Conservation (phyloP, 768 basidiomycete genomes). For the Amanita fuliginea region DNA sequence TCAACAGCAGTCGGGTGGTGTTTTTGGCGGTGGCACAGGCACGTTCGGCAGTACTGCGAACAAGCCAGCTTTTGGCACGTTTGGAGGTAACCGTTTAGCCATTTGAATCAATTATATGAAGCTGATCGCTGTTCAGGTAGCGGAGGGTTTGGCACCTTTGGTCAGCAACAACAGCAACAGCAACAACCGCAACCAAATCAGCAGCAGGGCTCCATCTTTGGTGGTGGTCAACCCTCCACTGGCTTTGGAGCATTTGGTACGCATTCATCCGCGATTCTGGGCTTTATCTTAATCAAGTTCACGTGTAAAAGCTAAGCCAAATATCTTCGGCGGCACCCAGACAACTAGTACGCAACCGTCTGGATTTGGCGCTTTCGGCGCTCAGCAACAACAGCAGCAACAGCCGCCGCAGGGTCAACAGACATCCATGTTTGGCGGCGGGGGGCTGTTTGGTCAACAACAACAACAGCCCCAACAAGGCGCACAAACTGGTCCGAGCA, state of each 20-base stretch:
- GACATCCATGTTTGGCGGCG: slow-evolving; percentile 17
- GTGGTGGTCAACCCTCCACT: slow-evolving; percentile 20
- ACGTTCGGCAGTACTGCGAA: slow-evolving; percentile 20
- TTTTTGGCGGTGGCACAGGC: slow-evolving; percentile 21
- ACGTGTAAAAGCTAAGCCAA: slow-evolving; percentile 24
- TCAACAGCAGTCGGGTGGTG: slow-evolving; percentile 21
- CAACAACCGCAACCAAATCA: neutral
- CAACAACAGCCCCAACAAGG: slow-evolving; percentile 19
- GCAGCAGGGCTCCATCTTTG: slow-evolving; percentile 23
- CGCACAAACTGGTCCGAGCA: slow-evolving; percentile 18
- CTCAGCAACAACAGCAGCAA: slow-evolving; percentile 22
- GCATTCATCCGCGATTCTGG: neutral
- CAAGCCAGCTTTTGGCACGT: slow-evolving; percentile 31
- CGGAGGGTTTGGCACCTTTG: slow-evolving; percentile 17
- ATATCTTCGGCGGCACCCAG: slow-evolving; percentile 30
- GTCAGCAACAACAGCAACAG: slow-evolving; percentile 7
- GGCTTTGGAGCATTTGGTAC: slow-evolving; percentile 25
- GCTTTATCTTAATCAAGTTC: neutral
- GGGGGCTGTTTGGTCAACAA: slow-evolving; percentile 6
- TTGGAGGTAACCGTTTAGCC: slow-evolving; percentile 15
- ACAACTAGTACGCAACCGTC: slow-evolving; percentile 28
- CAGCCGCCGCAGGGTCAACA: slow-evolving; percentile 23
- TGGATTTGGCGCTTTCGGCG: slow-evolving; percentile 27
- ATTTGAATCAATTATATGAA: neutral
- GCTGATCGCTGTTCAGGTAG: slow-evolving; percentile 9